Evolutionary conservation across 1,284 basidiomycete species (phyloP).

Genomic region (Uromyces viciae-fabae): DNA sequence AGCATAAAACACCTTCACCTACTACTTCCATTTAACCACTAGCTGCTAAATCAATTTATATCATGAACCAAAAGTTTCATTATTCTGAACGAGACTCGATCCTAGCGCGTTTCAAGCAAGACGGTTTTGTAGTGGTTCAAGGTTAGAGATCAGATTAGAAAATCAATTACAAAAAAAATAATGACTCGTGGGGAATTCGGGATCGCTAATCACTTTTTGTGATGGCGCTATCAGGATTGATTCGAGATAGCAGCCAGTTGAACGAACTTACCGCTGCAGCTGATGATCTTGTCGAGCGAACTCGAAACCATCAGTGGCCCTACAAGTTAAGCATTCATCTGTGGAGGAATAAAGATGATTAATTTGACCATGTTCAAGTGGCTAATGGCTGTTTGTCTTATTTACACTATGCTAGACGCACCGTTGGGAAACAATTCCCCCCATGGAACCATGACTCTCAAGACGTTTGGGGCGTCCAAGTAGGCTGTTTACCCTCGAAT

Average conservation of each 20-base stretch:
- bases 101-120: constrained; percentile 9
- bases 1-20: too few relatives aligned
- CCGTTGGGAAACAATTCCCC: constrained; percentile 36
- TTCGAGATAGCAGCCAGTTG: constrained; percentile 5
- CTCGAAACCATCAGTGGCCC: constrained; percentile 25
- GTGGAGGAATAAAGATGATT: neutral
- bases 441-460: constrained; percentile 23
- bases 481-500: neutral
- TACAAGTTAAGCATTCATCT: constrained; percentile 10
- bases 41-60: too few relatives aligned
- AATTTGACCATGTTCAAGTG: neutral
- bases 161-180: neutral
- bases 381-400: neutral
- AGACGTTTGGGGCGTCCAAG: constrained; percentile 37
- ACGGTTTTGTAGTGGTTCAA: constrained; percentile 27
- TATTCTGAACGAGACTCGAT: constrained; percentile 24
- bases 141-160: neutral
- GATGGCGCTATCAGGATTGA: constrained; percentile 8
- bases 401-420: constrained; percentile 9
- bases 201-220: neutral
- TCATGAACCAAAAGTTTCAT: constrained; percentile 23
- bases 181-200: too few relatives aligned
- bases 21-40: too few relatives aligned
- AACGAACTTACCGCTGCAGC: constrained; percentile 27
- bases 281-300: constrained; percentile 4